Evolutionary conservation across 1,284 basidiomycete species (phyloP), one percentile per base, ranked within the genome.

Genomic region (Thecaphora thlaspeos): DNA sequence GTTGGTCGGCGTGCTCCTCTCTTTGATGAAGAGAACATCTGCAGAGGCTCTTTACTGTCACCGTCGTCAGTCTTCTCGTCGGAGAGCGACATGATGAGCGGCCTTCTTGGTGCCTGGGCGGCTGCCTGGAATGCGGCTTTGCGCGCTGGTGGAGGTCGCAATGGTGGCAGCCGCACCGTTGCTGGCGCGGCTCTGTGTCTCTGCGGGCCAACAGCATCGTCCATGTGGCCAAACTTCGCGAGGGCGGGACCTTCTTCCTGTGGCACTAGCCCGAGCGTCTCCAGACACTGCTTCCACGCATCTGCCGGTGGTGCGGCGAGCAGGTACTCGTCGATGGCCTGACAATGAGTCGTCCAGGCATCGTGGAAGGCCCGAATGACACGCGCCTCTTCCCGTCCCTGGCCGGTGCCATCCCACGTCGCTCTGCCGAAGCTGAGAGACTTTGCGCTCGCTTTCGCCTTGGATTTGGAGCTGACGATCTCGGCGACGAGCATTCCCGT

Each of bases 401-500:
- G 82, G 1, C 85, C 86, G 0, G 84, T 81, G 1, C 88, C 91
- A 3, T 89, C 87, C 94, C 94, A 97, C 38, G 83, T 78, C 2
- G 71, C 71, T 2, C 83, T 84, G 0, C 83, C 86, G 62, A 97
- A 97, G 53, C 84, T 82, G 8, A 97, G 82, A 39, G 82, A 82
- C 76, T 87, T 88, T 4, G 42, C 45, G 0, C 32, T 43, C 3
- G 12, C 48, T 8, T 32, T 28, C 18, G 47, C 48, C 2, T n/a
- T 19, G 1, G 41, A 19, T 34, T 48, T 51, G 8, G 32, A 51
- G 43, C 68, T 72, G 17, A 73, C 42, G 22, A 72, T 18, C 77
- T 98, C 94, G 0, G 90, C 94, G 0, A 86, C 85, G 12, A 97
- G 83, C 92, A 97, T 95, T 2, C 94, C 94, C 62, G 91, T 87